phyloP scores from a whole-genome alignment of 1,284 basidiomycete species.

The Irpex lacteus region DNA sequence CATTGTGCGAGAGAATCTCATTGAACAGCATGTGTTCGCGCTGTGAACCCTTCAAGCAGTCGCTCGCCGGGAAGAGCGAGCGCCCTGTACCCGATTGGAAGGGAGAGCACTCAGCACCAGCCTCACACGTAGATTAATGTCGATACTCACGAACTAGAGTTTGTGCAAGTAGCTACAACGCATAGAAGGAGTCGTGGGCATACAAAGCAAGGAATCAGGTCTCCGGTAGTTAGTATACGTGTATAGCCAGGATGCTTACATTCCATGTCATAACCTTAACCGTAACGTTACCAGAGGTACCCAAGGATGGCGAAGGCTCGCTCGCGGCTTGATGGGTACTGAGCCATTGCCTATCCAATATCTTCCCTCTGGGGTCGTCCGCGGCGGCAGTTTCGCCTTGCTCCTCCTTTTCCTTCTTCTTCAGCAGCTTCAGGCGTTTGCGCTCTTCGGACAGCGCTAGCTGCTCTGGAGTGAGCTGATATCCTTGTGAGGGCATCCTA shows the following conservation, averaged over 20 bases:
- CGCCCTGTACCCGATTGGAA: constrained; percentile 49
- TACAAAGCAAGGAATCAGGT: constrained; percentile 12
- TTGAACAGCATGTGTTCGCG: constrained; percentile 73
- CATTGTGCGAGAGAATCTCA: constrained; percentile 65
- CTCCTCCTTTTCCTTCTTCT: constrained; percentile 14
- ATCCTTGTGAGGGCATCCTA: constrained; percentile 18
- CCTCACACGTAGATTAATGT: constrained; percentile 16
- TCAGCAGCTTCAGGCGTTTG: constrained; percentile 44
- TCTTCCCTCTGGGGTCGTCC: constrained; percentile 26
- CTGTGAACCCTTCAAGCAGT: constrained; percentile 73
- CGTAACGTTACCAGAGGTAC: not conserved
- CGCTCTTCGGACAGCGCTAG: constrained; percentile 52
- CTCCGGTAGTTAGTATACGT: constrained; percentile 13
- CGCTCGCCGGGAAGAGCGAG: constrained; percentile 81
- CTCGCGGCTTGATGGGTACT: constrained; percentile 26
- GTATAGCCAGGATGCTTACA: constrained; percentile 42
- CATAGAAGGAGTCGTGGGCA: not conserved
- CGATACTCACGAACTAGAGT: constrained; percentile 69
- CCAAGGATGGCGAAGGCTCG: constrained; percentile 5
- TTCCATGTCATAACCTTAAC: constrained; percentile 76
- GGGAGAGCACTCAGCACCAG: not conserved
- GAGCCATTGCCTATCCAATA: constrained; percentile 55
- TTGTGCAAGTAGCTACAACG: constrained; percentile 69
- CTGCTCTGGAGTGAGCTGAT: constrained; percentile 50
- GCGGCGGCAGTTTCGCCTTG: constrained; percentile 13